These are phyloP conservation scores for Esteya vermicola DNA, from an alignment of 2,329 filamentous ascomycete species.

Conservation along the genomic window DNA sequence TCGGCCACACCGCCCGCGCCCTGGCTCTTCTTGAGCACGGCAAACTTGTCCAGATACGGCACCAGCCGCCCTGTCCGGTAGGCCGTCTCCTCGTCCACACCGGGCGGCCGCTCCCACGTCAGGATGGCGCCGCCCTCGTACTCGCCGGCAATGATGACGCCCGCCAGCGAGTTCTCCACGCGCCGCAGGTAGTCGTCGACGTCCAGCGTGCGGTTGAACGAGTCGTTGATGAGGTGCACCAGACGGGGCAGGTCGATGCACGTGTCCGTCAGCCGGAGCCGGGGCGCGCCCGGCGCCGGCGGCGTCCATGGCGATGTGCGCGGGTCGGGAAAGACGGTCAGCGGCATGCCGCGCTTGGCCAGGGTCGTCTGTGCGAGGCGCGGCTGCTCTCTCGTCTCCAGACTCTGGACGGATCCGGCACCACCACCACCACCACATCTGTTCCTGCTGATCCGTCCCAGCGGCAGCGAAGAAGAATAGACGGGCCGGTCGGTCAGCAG, in stretches of 20 bases:
- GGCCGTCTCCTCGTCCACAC: slow-evolving; percentile 37
- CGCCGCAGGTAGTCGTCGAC: slow-evolving; percentile 68
- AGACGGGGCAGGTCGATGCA: slow-evolving; percentile 73
- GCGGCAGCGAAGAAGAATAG: slow-evolving; percentile 79
- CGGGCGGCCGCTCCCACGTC: slow-evolving; percentile 71
- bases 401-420: background rate
- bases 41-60: slow-evolving; percentile 95
- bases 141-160: slow-evolving; percentile 86
- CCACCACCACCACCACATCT: background rate
- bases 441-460: slow-evolving; percentile 50
- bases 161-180: slow-evolving; percentile 70
- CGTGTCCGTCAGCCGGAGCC: slow-evolving; percentile 61
- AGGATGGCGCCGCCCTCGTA: slow-evolving; percentile 93
- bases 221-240: slow-evolving; percentile 82
- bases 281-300: slow-evolving; percentile 41
- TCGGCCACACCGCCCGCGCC: slow-evolving; percentile 88
- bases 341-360: slow-evolving; percentile 78
- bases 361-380: slow-evolving; percentile 46
- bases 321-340: slow-evolving; percentile 69
- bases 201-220: slow-evolving; percentile 75
- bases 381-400: background rate
- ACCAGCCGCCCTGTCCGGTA: slow-evolving; percentile 51
- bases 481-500: slow-evolving; percentile 89
- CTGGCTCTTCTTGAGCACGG: slow-evolving; percentile 76
- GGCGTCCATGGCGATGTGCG: slow-evolving; percentile 52